A percentile compares a stretch with the other conserved stretches of the same genome.
Conservation (phyloP, 2,329 filamentous ascomycete genomes). For the Xylariaceae sp. region DNA sequence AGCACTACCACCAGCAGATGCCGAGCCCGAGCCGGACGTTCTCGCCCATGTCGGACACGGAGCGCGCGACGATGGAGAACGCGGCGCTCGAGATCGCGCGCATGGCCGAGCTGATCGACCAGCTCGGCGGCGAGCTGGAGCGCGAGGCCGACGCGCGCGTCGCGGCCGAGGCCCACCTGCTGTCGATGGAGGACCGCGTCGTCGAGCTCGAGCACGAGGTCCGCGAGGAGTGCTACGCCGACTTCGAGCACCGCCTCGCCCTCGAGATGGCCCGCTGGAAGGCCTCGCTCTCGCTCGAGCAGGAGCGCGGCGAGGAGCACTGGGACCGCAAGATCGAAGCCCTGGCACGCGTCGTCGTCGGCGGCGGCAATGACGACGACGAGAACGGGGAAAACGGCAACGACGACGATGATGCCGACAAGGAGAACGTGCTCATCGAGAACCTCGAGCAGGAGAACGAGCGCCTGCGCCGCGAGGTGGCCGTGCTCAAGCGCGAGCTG, state of each 20-base stretch:
- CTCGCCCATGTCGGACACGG: slow-evolving; percentile 36
- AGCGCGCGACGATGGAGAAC: slow-evolving; percentile 70
- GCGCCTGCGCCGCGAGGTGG: slow-evolving; percentile 56
- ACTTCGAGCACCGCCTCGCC: slow-evolving; percentile 73
- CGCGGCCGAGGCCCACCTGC: slow-evolving; percentile 65
- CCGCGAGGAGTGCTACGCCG: slow-evolving; percentile 78
- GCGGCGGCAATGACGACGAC: slow-evolving; percentile 37
- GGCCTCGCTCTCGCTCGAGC: slow-evolving; percentile 66
- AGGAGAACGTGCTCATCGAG: slow-evolving; percentile 55
- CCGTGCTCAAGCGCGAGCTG: slow-evolving; percentile 58
- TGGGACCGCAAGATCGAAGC: slow-evolving; percentile 83
- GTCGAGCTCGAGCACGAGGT: slow-evolving; percentile 71
- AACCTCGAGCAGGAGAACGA: slow-evolving; percentile 66
- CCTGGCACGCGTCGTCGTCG: slow-evolving; percentile 43
- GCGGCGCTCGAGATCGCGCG: slow-evolving; percentile 74
- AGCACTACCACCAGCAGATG: no score
- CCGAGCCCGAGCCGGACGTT: slow-evolving; percentile 22
- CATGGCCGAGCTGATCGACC: slow-evolving; percentile 70
- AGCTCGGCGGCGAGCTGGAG: slow-evolving; percentile 60
- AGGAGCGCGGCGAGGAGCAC: slow-evolving; percentile 74
- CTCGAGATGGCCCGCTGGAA: slow-evolving; percentile 78
- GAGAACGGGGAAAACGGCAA: slow-evolving; percentile 47
- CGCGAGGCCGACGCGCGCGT: slow-evolving; percentile 63
- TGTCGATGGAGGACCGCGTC: slow-evolving; percentile 59
- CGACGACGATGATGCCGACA: slow-evolving; percentile 41